Evolutionary conservation across 2,329 filamentous ascomycete genomes (phyloP).

Genomic region (Curvularia verruculosa): DNA sequence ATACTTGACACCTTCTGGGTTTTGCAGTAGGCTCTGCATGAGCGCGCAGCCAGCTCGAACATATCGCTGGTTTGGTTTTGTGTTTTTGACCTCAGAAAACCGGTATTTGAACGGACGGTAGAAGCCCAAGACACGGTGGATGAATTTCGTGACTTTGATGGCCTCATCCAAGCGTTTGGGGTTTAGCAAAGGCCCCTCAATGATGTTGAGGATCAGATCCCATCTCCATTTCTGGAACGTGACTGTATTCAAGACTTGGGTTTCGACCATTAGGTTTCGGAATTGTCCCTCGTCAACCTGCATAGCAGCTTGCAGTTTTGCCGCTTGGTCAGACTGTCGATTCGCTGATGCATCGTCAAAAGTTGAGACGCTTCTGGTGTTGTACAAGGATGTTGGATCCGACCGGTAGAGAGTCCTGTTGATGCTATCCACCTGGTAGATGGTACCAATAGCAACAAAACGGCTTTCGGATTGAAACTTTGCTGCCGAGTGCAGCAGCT

Average conservation of each 20-base stretch:
- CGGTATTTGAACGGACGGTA: slow-evolving; percentile 96
- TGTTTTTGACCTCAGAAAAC: slow-evolving; percentile 89
- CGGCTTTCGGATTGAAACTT: slow-evolving; percentile 73
- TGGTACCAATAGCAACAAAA: slow-evolving; percentile 83
- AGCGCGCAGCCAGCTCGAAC: slow-evolving; percentile 87
- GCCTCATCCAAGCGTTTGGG: slow-evolving; percentile 93
- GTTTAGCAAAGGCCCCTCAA: slow-evolving; percentile 90
- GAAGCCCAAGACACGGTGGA: slow-evolving; percentile 92
- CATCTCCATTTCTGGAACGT: slow-evolving; percentile 98
- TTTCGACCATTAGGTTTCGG: slow-evolving; percentile 71
- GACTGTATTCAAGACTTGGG: slow-evolving; percentile 83
- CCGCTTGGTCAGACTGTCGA: slow-evolving; percentile 51
- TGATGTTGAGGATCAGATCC: slow-evolving; percentile 87
- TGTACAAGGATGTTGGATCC: slow-evolving; percentile 54
- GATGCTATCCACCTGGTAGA: slow-evolving; percentile 98
- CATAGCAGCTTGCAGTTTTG: slow-evolving; percentile 63
- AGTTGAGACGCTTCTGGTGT: slow-evolving; percentile 32
- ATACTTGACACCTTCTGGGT: slow-evolving; percentile 81
- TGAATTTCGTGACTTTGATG: slow-evolving; percentile 92
- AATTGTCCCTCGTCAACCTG: slow-evolving; percentile 70
- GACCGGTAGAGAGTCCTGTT: slow-evolving; percentile 90
- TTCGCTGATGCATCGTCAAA: slow-evolving; percentile 31
- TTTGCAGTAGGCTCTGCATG: slow-evolving; percentile 85
- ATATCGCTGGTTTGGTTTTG: slow-evolving; percentile 92
- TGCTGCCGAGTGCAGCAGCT: slow-evolving; percentile 78